Percentiles rank a stretch among this genome's conserved stretches.
phyloP scores from a whole-genome alignment of 192 early-diverging fungal species.

The Helicostylum pulchrum region DNA sequence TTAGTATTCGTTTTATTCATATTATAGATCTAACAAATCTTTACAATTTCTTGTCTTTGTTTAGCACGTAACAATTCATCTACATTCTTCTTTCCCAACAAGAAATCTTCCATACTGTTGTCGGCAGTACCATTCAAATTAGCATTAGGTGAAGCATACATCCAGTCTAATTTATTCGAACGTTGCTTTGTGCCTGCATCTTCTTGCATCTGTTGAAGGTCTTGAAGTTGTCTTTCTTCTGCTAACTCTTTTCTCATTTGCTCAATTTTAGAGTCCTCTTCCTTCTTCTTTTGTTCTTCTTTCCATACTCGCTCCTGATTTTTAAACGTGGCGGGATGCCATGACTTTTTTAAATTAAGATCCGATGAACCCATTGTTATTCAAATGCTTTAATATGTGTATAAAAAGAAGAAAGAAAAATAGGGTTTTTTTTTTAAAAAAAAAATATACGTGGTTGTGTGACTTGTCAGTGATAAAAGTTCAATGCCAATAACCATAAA shows the following conservation, averaged over 20 bases:
- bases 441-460: not conserved
- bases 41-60: slow-evolving; percentile 35
- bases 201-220: slow-evolving; percentile 77
- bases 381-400: slow-evolving; percentile 2
- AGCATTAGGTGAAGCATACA: slow-evolving; percentile 79
- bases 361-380: slow-evolving; percentile 34
- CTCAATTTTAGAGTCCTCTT: slow-evolving; percentile 84
- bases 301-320: slow-evolving; percentile 93
- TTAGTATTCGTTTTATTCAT: not conserved
- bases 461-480: too few relatives aligned
- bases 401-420: not conserved
- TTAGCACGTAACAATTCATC: slow-evolving; percentile 56
- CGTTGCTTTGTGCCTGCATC: slow-evolving; percentile 50
- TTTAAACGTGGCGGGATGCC: slow-evolving; percentile 90
- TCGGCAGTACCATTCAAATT: slow-evolving; percentile 25
- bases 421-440: not conserved
- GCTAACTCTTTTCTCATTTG: slow-evolving; percentile 88
- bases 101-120: slow-evolving; percentile 82
- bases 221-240: slow-evolving; percentile 86
- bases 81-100: slow-evolving; percentile 87
- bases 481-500: too few relatives aligned
- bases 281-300: slow-evolving; percentile 73
- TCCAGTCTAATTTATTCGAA: slow-evolving; percentile 90
- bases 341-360: slow-evolving; percentile 83
- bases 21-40: not conserved